Conservation (phyloP, 2,329 filamentous ascomycete genomes). For the Xylariales sp. region DNA sequence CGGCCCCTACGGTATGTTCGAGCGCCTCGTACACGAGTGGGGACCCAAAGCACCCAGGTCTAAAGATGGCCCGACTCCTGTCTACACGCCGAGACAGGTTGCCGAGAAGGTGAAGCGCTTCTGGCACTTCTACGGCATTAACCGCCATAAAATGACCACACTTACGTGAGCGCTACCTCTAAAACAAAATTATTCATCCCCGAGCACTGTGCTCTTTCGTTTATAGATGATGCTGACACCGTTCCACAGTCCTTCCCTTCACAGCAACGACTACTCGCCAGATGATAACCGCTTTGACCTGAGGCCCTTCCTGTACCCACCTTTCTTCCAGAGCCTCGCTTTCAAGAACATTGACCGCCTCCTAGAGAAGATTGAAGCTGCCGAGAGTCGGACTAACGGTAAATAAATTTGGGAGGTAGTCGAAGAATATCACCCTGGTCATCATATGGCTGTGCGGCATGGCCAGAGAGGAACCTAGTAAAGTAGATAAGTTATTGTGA, state of each 20-base stretch:
- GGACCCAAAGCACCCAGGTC: slow-evolving; percentile 22
- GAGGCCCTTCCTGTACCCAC: slow-evolving; percentile 32
- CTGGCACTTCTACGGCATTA: slow-evolving; percentile 52
- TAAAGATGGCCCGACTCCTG: slow-evolving; percentile 22
- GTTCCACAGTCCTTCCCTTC: no score
- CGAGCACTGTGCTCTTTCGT: no score
- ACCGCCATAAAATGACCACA: slow-evolving; percentile 63
- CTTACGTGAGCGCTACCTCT: slow-evolving; percentile 56
- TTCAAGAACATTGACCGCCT: slow-evolving; percentile 36
- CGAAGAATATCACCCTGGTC: no score
- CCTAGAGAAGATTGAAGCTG: slow-evolving; percentile 18
- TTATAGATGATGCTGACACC: no score
- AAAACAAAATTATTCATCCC: no score
- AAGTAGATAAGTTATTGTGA: no score
- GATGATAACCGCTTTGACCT: slow-evolving; percentile 39
- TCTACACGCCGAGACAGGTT: slow-evolving; percentile 34
- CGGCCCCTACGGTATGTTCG: slow-evolving; percentile 32
- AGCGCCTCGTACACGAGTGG: slow-evolving; percentile 42
- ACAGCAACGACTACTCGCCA: slow-evolving; percentile 34
- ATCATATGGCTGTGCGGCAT: no score
- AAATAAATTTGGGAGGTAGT: no score
- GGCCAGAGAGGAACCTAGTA: no score
- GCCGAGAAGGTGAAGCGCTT: slow-evolving; percentile 42
- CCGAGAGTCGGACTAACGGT: no score
- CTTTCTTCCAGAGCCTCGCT: slow-evolving; percentile 27